These are phyloP conservation scores for Trametes villosa DNA, from an alignment of 768 basidiomycete genomes.

Conservation along the genomic window DNA sequence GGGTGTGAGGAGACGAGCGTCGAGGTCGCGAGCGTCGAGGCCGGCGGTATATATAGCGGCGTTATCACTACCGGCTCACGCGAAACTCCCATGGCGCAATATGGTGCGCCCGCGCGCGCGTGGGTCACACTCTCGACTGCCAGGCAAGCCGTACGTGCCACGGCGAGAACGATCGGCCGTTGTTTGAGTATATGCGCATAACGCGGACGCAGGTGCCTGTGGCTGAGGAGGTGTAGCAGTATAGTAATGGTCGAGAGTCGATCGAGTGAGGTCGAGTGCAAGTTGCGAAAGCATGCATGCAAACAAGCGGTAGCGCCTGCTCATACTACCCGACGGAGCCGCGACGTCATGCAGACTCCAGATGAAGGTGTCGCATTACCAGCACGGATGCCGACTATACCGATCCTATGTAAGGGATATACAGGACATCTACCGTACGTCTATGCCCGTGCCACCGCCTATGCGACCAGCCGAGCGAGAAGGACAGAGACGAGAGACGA, in stretches of 20 bases:
- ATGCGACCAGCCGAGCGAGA: not conserved
- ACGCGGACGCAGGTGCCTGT: no score
- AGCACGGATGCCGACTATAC: not conserved
- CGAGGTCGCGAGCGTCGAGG: not conserved
- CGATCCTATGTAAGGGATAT: not conserved
- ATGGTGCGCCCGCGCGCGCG: not conserved
- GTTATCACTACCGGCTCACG: conserved; percentile 1
- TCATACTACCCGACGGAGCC: no score
- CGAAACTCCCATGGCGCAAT: conserved; percentile 6
- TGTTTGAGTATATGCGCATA: no score
- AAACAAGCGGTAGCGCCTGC: no score
- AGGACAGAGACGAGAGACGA: not conserved
- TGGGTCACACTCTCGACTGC: no score
- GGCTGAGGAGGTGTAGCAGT: no score
- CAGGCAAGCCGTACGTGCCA: no score
- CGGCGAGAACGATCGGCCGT: no score
- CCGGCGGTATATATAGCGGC: not conserved
- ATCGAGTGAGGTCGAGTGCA: no score
- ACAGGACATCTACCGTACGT: not conserved
- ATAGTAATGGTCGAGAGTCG: no score
- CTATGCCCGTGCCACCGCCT: not conserved
- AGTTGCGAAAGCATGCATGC: no score
- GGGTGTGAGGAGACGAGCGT: not conserved
- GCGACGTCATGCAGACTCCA: not conserved
- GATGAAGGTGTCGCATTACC: not conserved